A percentile compares a stretch with the other conserved stretches of the same genome.
Conservation (phyloP, 2,329 filamentous ascomycete species). For the Westerdykella ornata region DNA sequence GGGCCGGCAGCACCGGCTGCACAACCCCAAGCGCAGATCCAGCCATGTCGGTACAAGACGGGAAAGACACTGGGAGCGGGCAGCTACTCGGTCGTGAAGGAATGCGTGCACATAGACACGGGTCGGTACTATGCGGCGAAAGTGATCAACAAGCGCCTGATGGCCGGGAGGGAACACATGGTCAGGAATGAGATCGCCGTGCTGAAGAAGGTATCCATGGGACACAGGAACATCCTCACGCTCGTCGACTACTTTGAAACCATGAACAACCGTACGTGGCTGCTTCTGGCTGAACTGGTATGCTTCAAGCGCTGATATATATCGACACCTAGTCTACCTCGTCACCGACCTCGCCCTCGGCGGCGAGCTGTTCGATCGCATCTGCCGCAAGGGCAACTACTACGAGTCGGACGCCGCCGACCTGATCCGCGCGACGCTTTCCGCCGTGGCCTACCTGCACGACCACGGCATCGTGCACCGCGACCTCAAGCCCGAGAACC, state of each 20-base stretch:
- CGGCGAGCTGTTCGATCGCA: constrained; percentile 95
- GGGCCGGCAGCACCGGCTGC: constrained; percentile 27
- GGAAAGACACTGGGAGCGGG: constrained; percentile 95
- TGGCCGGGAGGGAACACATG: constrained; percentile 98
- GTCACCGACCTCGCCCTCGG: constrained; percentile 95
- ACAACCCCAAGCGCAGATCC: constrained; percentile 54
- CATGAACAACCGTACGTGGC: constrained; percentile 77
- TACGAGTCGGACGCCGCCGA: constrained; percentile 96
- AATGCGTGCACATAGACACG: constrained; percentile 97
- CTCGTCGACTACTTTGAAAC: constrained; percentile 99
- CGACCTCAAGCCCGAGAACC: constrained; percentile 94
- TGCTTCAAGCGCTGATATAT: background rate
- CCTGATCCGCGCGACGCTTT: constrained; percentile 87
- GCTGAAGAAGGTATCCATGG: constrained; percentile 96
- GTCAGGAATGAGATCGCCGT: constrained; percentile 98
- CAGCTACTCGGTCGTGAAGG: constrained; percentile 97
- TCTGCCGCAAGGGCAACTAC: constrained; percentile 97
- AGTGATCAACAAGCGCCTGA: constrained; percentile 97
- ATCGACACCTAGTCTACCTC: constrained; percentile 68
- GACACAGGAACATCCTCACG: constrained; percentile 95
- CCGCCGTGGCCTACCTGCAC: constrained; percentile 96
- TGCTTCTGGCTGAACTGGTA: background rate
- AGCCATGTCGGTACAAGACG: constrained; percentile 97
- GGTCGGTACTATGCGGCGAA: constrained; percentile 97
- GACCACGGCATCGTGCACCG: constrained; percentile 98